Conservation (phyloP, 2,329 filamentous ascomycete species). For the Teratosphaeriaceae sp. region DNA sequence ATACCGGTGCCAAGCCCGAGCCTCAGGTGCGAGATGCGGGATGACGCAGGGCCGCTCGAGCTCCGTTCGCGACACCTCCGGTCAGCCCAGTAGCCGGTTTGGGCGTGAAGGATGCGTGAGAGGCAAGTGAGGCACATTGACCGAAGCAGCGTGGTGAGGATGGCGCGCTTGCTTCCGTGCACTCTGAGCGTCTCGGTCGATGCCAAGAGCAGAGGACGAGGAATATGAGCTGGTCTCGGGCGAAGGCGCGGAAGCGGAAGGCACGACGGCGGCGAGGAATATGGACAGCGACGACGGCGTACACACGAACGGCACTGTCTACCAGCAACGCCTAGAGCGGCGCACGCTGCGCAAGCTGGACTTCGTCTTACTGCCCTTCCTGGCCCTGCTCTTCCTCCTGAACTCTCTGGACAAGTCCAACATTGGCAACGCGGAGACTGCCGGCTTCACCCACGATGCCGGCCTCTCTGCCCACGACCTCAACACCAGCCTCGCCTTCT, state of each 20-base stretch:
- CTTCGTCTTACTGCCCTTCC: conserved; percentile 44
- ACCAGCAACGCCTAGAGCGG: conserved; percentile 15
- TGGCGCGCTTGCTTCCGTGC: not conserved
- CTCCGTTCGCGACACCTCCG: too few species aligned
- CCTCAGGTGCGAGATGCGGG: too few species aligned
- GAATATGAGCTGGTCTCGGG: conserved; percentile 9
- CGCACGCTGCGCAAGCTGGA: conserved; percentile 44
- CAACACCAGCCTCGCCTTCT: conserved; percentile 50
- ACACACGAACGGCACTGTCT: not conserved
- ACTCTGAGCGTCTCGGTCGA: not conserved
- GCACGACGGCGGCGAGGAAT: not conserved
- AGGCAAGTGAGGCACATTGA: too few species aligned
- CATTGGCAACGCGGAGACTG: conserved; percentile 50
- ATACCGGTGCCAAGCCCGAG: too few species aligned
- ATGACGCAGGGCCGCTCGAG: too few species aligned
- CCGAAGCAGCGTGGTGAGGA: not conserved
- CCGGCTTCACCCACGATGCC: conserved; percentile 53
- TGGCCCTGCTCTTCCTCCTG: conserved; percentile 46
- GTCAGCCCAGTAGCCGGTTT: too few species aligned
- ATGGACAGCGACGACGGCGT: not conserved
- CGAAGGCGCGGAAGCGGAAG: conserved; percentile 1
- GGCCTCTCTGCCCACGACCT: conserved; percentile 47
- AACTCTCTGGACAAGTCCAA: conserved; percentile 49
- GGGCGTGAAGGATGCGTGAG: too few species aligned
- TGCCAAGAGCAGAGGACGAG: conserved; percentile 4